Base-by-base conservation (phyloP, 2,329 filamentous ascomycete species). In the Diaporthe humulicola region DNA sequence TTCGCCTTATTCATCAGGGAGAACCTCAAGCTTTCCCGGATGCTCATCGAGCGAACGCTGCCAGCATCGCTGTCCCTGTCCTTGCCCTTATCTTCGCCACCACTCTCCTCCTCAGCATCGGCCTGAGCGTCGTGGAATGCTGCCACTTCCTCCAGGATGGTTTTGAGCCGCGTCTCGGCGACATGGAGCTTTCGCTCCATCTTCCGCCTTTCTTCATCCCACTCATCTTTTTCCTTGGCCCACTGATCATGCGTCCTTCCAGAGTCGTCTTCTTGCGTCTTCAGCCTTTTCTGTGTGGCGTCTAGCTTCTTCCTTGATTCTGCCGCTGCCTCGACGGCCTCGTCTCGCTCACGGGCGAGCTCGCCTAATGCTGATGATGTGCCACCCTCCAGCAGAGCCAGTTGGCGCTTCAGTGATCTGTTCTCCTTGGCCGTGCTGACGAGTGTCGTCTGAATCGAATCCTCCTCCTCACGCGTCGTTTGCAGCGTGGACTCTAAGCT, bases 161-260 rank as follows among this genome's bases (percentile, higher is more conserved):
- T 89, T 82, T 96, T 97, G 72, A 99, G 84, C 50, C 96, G 92
- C 40, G 90, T 94, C 84, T 99, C 97, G 2, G 95, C 94, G n/a
- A 98, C 90, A 82, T 98, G 96, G 19, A 98, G 86, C 78, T 94
- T 95, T 73, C 94, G 92, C 83, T 99, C 96, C 76, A 95, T 89
- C 73, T 91, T 93, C 72, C 96, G 92, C 79, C 92, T 93, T 82
- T 98, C 95, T 61, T 93, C 92, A 17, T 96, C 93, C 95, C 96
- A 98, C 2, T 87, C 87, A 72, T 96, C 92, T 81, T 93, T 97
- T 77, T 99, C 97, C 70, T 91, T 92, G 15, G 93, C 92, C 94
- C 95, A 98, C 74, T 95, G 88, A 71, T 92, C 89, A 80, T 98
- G 94, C 8, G 93, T 91, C 42, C 93, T 91, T 78, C 94, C 91